A percentile compares a stretch with the other conserved stretches of the same genome.
Conservation (phyloP, 2,329 filamentous ascomycete genomes). For the Ophiostoma populinum region DNA sequence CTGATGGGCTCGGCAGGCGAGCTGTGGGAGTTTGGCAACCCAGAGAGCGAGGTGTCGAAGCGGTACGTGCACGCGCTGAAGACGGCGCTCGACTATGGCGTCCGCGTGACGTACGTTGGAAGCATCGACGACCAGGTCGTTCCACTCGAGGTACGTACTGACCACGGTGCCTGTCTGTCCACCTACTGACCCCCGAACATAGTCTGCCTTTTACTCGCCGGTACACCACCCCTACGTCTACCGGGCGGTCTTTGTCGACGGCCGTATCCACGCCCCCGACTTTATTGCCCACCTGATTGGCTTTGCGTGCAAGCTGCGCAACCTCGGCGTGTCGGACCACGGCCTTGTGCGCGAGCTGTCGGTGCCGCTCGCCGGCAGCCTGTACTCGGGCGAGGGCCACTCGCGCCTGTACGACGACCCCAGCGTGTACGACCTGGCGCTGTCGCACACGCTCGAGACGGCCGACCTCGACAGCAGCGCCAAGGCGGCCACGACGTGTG, state of each 20-base stretch:
- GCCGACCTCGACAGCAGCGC: slow-evolving; percentile 24
- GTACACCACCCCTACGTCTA: slow-evolving; percentile 85
- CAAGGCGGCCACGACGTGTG: slow-evolving; percentile 17
- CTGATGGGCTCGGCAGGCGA: slow-evolving; percentile 85
- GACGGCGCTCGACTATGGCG: slow-evolving; percentile 58
- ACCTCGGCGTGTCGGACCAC: slow-evolving; percentile 83
- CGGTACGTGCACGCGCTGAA: slow-evolving; percentile 64
- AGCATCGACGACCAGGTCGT: slow-evolving; percentile 96
- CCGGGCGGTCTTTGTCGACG: slow-evolving; percentile 89
- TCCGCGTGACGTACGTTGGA: slow-evolving; percentile 71
- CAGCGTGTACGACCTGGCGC: slow-evolving; percentile 64
- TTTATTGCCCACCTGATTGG: slow-evolving; percentile 88
- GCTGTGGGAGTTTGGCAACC: slow-evolving; percentile 81
- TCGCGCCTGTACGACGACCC: slow-evolving; percentile 83
- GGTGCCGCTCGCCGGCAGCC: slow-evolving; percentile 69
- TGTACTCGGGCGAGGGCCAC: slow-evolving; percentile 87
- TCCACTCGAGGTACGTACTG: slow-evolving; percentile 54
- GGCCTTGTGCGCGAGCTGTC: slow-evolving; percentile 84
- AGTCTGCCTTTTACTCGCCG: slow-evolving; percentile 72
- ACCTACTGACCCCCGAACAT: slow-evolving; percentile 9
- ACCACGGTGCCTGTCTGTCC: background rate
- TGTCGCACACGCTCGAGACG: slow-evolving; percentile 59
- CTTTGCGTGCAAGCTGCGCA: slow-evolving; percentile 84
- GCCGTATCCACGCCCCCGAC: slow-evolving; percentile 76
- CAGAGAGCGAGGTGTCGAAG: slow-evolving; percentile 64